Base-by-base conservation (phyloP, 345 rosid genomes). In the Gossypium arboreum region DNA sequence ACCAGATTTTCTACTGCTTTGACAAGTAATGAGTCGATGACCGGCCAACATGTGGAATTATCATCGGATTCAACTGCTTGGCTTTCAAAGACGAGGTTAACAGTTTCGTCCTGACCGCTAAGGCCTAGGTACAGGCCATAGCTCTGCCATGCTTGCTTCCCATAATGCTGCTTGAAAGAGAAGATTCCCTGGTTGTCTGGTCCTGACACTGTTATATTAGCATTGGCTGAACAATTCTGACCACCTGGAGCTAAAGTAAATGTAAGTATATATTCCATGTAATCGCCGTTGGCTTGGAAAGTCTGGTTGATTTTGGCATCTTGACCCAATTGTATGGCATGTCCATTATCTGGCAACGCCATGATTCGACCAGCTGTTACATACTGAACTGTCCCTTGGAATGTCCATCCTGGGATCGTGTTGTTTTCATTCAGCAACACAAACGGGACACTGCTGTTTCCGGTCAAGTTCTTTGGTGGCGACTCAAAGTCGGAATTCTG, bases 271-370 rank as follows among this genome's bases (percentile, higher is more conserved):
- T 87, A 87, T 74, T 79, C 73, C 73, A 62, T n/a, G 73, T 68
- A 71, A 48, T 80, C 84, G 7, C 72, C 83, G 57, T 24, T 57
- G 55, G 88, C 80, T n/a, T 45, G 25, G 77, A 87, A 87, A 20
- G 88, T 88, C 82, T 86, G 90, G 79, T 86, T 90, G 77, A 86
- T 80, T 71, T 79, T 81, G 29, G 83, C 88, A 76, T 90, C 90
- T 79, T 81, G 86, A 62, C 81, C 87, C 59, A 86, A 81, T 73
- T 83, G 88, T 65, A 90, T 45, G 16, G 81, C 90, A 39, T 81
- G 90, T 39, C 87, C 87, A 47, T 81, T 68, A 29, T 78, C 85
- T 45, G 88, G 89, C 68, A 86, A 71, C n/a, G 75, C 39, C 27
- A 78, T 74, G 27, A 22, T 73, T 76, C 45, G 47, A 72, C 43